These are phyloP conservation scores for Pseudocercospora pini-densiflorae DNA, from an alignment of 2,329 filamentous ascomycete species.

Conservation along the genomic window DNA sequence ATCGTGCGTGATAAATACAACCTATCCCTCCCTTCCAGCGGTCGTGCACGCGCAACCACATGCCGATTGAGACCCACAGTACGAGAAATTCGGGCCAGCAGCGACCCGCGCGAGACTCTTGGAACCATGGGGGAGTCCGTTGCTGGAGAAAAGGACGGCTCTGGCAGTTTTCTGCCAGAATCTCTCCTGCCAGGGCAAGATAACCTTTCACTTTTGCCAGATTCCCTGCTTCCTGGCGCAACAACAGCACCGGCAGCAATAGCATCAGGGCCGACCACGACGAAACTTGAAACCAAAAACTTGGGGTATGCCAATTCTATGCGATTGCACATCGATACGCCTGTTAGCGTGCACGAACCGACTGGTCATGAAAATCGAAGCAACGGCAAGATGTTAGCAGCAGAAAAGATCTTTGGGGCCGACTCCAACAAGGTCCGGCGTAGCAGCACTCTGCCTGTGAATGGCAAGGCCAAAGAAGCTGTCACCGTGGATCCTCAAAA, in stretches of 20 bases:
- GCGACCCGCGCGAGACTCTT: background rate
- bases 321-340: slow-evolving; percentile 2
- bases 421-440: slow-evolving; percentile 16
- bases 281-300: background rate
- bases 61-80: slow-evolving; percentile 7
- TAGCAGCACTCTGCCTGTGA: slow-evolving; percentile 27
- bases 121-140: slow-evolving; percentile 7
- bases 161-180: slow-evolving; percentile 1
- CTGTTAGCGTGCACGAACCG: slow-evolving; percentile 6
- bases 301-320: background rate
- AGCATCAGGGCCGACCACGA: background rate
- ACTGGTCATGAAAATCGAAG: slow-evolving; percentile 24
- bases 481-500: slow-evolving; percentile 28
- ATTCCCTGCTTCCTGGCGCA: background rate
- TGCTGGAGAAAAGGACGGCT: background rate
- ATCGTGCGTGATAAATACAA: background rate
- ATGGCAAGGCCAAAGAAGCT: slow-evolving; percentile 15
- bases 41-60: slow-evolving; percentile 6
- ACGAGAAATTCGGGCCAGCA: background rate
- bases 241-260: background rate
- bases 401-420: slow-evolving; percentile 26
- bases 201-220: background rate
- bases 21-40: background rate
- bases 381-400: slow-evolving; percentile 29
- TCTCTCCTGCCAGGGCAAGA: background rate